Base-by-base conservation (phyloP, 192 early-diverging fungal genomes). In the Podila epicladia region DNA sequence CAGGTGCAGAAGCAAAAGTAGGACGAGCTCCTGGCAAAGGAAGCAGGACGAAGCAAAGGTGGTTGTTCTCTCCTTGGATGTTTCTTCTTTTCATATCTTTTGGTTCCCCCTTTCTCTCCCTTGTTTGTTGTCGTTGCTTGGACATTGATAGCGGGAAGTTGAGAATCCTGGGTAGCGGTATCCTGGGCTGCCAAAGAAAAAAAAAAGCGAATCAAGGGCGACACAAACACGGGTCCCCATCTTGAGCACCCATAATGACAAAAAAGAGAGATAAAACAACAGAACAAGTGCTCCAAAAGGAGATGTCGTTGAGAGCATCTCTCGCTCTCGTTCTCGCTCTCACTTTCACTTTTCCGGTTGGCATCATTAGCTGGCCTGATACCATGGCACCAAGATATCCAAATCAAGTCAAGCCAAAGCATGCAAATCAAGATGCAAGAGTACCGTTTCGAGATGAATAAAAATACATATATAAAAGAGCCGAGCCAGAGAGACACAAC, bases 51-150 rank as follows among this genome's bases (percentile, higher is more conserved):
- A 15, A 45, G 41, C 41, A 45, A 15, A 45, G 53, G n/a, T 26
- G 53, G 9, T 53, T 4, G 51, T 26, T 26, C 53, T 55, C 53
- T 55, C 24, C 53, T 55, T 9, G 53, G n/a, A 55, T 55, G 53
- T 55, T 55, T 55, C 53, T 55, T 55, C 53, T 55, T 55, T 55
- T 55, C 24, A 24, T 55, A 24, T 55, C 53, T 26, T 26, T 55
- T 22, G 20, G n/a, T 17, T 55, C 53, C 53, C 53, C 50, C 53
- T 26, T 55, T 26, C n/a, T 55, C 53, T 26, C 53, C 53, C 24
- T 55, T 55, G 24, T 55, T 26, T 26, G n/a, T 55, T 24, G 53
- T 9, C 22, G 22, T 55, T 55, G 20, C 53, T 22, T 26, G n/a
- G 53, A 6, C 53, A 55, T 24, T 26, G 20, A n/a, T 26, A 55